Percentiles rank a stretch among this genome's conserved stretches.
phyloP scores from a whole-genome alignment of 768 basidiomycete species.

The Auricularia sp. region DNA sequence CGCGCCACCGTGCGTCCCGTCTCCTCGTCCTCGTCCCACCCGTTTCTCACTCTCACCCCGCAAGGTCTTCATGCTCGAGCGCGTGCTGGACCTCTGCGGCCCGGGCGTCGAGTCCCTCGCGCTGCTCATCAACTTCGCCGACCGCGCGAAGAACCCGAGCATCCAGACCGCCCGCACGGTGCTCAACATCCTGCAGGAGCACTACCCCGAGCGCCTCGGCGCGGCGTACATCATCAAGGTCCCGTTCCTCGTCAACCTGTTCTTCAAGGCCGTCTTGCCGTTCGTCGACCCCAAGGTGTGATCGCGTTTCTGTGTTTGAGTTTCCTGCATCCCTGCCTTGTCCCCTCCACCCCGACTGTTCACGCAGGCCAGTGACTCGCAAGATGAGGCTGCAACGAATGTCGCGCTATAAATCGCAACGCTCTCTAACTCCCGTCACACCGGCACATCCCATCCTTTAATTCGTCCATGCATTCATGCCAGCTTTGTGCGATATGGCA shows the following conservation, averaged over 20 bases:
- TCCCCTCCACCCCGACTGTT: too few relatives aligned
- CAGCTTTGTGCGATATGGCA: too few relatives aligned
- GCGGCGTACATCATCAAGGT: slow-evolving; percentile 63
- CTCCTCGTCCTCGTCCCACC: too few relatives aligned
- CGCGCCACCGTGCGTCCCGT: slow-evolving; percentile 41
- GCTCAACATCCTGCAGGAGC: slow-evolving; percentile 61
- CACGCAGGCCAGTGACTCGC: too few relatives aligned
- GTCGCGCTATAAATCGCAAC: too few relatives aligned
- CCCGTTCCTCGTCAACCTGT: slow-evolving; percentile 65
- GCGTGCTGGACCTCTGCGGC: slow-evolving; percentile 63
- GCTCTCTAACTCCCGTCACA: too few relatives aligned
- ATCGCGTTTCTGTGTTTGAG: too few relatives aligned
- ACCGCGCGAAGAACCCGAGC: slow-evolving; percentile 51
- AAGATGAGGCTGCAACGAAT: too few relatives aligned
- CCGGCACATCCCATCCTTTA: too few relatives aligned
- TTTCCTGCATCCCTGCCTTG: too few relatives aligned
- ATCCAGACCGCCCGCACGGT: slow-evolving; percentile 29
- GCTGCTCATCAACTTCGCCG: slow-evolving; percentile 70
- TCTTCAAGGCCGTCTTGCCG: slow-evolving; percentile 69
- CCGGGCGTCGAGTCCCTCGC: slow-evolving; percentile 72
- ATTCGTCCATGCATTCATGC: too few relatives aligned
- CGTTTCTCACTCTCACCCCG: too few relatives aligned
- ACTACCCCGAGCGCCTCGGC: slow-evolving; percentile 83
- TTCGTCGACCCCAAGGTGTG: slow-evolving; percentile 57
- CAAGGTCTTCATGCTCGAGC: slow-evolving; percentile 57